Base-by-base conservation (phyloP, 2,329 filamentous ascomycete species). In the Arthrobotrys iridis region DNA sequence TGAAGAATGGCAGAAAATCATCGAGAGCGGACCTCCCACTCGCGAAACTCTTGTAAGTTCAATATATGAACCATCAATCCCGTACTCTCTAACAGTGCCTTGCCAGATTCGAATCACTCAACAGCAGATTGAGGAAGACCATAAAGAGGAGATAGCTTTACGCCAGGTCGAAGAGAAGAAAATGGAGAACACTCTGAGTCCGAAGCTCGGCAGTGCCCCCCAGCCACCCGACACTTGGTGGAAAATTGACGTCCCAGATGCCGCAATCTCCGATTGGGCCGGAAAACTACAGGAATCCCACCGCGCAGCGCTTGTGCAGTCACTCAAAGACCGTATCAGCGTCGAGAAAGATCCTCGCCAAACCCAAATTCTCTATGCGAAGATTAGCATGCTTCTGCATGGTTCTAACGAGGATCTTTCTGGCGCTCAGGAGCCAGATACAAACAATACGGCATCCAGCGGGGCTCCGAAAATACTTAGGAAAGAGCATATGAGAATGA, bases 241-340 rank as follows among this genome's bases (percentile, higher is more conserved):
- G 63, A 30, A 35, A 6, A 18, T 64, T 30, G 63, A 68, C 13
- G 30, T 50, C 2, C 3, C 57, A 11, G 71, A 75, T 13, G 20
- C 22, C 6, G 37, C 22, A 7, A 58, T 75, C 20, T 45, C 55
- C 4, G 71, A 75, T 24, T 75, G 71, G 71, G 71, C 71, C n/a
- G 40, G 13, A n/a, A 59, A 59, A 15, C 10, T 75, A n/a, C 55
- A 63, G 40, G 20, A 75, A 45, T 63, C 46, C n/a, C 71, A 75
- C 18, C 57, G 45, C 20, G 5, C 8, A 8, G 20, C 3, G 5
- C 7, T 75, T 24, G 4, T 75, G 6, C 13, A 58, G 13, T 46
- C 57, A 0, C 15, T 58, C n/a, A 68, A 75, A 35, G 43, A 50
- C 1, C 26, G 22, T 8, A 11, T 75, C 22, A 41, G 22, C 7